These are phyloP conservation scores for Verticillium dahliae DNA, from an alignment of 2,329 filamentous ascomycete genomes.

Conservation along the genomic window DNA sequence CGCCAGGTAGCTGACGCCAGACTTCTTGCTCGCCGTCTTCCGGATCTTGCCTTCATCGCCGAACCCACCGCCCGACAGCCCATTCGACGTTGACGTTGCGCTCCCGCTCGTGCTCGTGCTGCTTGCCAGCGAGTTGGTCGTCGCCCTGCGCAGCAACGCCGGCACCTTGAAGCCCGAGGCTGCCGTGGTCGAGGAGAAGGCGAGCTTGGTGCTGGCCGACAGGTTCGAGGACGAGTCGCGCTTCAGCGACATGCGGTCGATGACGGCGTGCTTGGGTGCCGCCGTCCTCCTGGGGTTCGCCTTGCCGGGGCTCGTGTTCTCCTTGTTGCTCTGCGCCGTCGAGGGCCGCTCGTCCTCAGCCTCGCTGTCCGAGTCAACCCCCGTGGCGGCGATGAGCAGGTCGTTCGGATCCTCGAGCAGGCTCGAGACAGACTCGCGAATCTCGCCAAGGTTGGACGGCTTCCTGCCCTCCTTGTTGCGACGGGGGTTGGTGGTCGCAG, in stretches of 20 bases:
- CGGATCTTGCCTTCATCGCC: slow-evolving; percentile 50
- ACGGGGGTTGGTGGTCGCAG: slow-evolving; percentile 41
- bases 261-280: slow-evolving; percentile 37
- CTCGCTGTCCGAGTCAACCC: slow-evolving; percentile 45
- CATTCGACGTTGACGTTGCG: slow-evolving; percentile 17
- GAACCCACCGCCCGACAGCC: slow-evolving; percentile 24
- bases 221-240: slow-evolving; percentile 39
- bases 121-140: slow-evolving; percentile 53
- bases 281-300: slow-evolving; percentile 25
- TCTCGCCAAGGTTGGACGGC: slow-evolving; percentile 70
- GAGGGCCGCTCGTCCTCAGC: slow-evolving; percentile 33
- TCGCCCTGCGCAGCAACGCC: slow-evolving; percentile 65
- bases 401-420: slow-evolving; percentile 64
- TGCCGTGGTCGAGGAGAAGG: slow-evolving; percentile 43
- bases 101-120: slow-evolving; percentile 29
- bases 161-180: slow-evolving; percentile 58
- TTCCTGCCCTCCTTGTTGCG: slow-evolving; percentile 58
- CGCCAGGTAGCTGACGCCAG: slow-evolving; percentile 54
- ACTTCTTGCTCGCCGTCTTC: slow-evolving; percentile 53
- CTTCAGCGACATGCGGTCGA: slow-evolving; percentile 70
- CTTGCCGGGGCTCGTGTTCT: slow-evolving; percentile 30
- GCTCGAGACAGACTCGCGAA: slow-evolving; percentile 76
- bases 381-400: slow-evolving; percentile 40
- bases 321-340: slow-evolving; percentile 34
- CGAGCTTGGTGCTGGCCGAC: slow-evolving; percentile 36